phyloP scores from a whole-genome alignment of 1,139 yeast genomes.

The Ogataea hybrid region DNA sequence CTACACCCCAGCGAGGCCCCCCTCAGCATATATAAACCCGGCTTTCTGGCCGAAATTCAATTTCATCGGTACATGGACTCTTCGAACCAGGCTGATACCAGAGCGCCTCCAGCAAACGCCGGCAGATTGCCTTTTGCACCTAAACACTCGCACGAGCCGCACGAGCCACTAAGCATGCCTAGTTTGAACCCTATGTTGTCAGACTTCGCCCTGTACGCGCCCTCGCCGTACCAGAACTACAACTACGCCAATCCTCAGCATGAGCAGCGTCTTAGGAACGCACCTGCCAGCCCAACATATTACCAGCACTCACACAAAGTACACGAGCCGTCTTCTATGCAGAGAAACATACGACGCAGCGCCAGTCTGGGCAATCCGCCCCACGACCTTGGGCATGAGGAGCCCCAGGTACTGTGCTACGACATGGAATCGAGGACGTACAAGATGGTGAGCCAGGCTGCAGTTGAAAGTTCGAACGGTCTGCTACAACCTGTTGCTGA shows the following conservation, averaged over 20 bases:
- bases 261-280: background rate
- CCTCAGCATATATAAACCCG: no score
- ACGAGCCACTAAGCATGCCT: background rate
- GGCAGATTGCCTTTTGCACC: no score
- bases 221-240: slow-evolving; percentile 1
- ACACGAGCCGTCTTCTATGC: background rate
- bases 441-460: slow-evolving; percentile 2
- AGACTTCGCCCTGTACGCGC: background rate
- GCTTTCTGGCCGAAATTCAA: no score
- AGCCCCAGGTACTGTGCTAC: slow-evolving; percentile 4
- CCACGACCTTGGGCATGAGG: background rate
- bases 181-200: background rate
- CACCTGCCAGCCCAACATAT: slow-evolving; percentile 3
- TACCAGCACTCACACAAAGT: background rate
- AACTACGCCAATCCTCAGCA: background rate
- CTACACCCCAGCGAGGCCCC: no score
- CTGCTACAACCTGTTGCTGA: background rate
- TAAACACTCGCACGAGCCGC: no score
- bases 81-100: no score
- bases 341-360: background rate
- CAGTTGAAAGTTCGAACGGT: background rate
- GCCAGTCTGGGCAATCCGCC: slow-evolving; percentile 1
- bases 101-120: no score
- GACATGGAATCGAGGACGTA: slow-evolving; percentile 12
- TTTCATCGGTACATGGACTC: no score